A percentile compares a stretch with the other conserved stretches of the same genome.
Conservation (phyloP, 1,284 basidiomycete genomes). For the Ustilago trichophora region DNA sequence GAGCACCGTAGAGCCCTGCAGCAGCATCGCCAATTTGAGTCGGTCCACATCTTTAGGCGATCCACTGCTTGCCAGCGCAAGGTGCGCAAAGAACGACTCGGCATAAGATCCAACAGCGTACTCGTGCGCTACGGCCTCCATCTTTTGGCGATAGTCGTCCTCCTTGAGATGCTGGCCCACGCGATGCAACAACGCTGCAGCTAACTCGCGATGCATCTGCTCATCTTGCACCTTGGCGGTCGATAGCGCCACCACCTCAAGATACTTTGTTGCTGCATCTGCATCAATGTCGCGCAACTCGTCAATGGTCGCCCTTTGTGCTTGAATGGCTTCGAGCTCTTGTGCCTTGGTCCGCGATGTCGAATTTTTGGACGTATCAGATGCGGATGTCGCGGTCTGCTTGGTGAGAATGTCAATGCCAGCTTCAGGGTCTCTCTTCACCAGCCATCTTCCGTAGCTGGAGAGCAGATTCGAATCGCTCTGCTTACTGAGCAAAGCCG, state of each 20-base stretch:
- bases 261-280: slow-evolving; percentile 51
- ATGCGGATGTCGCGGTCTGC: slow-evolving; percentile 2
- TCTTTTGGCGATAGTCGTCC: slow-evolving; percentile 12
- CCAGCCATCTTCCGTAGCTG: slow-evolving; percentile 55
- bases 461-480: slow-evolving; percentile 27
- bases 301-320: slow-evolving; percentile 35
- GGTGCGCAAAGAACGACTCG: slow-evolving; percentile 55
- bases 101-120: slow-evolving; percentile 47
- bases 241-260: slow-evolving; percentile 56
- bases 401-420: slow-evolving; percentile 48
- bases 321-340: slow-evolving; percentile 30
- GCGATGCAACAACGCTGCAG: slow-evolving; percentile 16
- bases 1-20: slow-evolving; percentile 50
- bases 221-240: slow-evolving; percentile 39
- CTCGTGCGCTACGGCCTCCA: slow-evolving; percentile 28
- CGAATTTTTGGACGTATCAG: slow-evolving; percentile 7
- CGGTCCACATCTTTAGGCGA: slow-evolving; percentile 24
- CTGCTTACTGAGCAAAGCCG: slow-evolving; percentile 10
- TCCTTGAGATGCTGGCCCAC: slow-evolving; percentile 13
- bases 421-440: slow-evolving; percentile 44
- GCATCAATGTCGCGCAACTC: slow-evolving; percentile 45
- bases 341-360: slow-evolving; percentile 20
- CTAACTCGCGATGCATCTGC: slow-evolving; percentile 48
- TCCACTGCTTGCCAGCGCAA: slow-evolving; percentile 41
- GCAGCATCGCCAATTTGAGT: slow-evolving; percentile 53